Base-by-base conservation (phyloP, 2,329 filamentous ascomycete genomes). In the Aspergillus latus region DNA sequence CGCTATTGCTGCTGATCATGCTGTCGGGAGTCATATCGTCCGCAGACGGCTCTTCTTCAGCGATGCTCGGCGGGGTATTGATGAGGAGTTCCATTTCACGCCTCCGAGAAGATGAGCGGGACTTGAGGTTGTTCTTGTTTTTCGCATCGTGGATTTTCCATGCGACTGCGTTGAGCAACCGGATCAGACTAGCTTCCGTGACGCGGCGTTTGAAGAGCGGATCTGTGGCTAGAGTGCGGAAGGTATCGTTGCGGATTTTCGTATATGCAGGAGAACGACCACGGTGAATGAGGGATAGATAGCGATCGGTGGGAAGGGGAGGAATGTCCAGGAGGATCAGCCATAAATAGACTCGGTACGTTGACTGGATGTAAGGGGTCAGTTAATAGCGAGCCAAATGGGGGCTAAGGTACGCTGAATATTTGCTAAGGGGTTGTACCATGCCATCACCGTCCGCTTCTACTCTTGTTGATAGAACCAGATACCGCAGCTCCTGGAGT, bases 221-320 rank as follows among this genome's bases (percentile, higher is more conserved):
- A 68, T 99, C 94, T 50, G 93, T 97, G 32, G 94, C 94, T 53
- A 99, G 81, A 0, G 94, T 99, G 66, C 94, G 90, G 74, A 97
- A 97, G 40, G 94, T 97, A 74, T 99, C 94, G 75, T 99, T 97
- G 72, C 92, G 90, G 70, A 99, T 99, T 78, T 99, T 99, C 67
- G 90, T 86, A 77, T 99, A 96, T 45, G 92, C 92, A 0, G 93
- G 92, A 2, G 93, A 97, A 26, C 93, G 89, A 60, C 94, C 93
- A 61, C 94, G 90, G 69, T 96, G 92, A 62, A 99, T 88, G 44
- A 97, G 88, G 56, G 85, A 83, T 62, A 97, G 88, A 72, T 99
- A 99, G 59, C 88, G 83, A 66, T 96, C 90, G 57, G 94, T 96
- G 44, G 87, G 83, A 61, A 97, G 80, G 43, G 96, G 86, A 5